Percentiles rank a stretch among this genome's conserved stretches.
Evolutionary conservation across 176 grass and related monocot species (phyloP).

Genomic region (Triticum turgidum): DNA sequence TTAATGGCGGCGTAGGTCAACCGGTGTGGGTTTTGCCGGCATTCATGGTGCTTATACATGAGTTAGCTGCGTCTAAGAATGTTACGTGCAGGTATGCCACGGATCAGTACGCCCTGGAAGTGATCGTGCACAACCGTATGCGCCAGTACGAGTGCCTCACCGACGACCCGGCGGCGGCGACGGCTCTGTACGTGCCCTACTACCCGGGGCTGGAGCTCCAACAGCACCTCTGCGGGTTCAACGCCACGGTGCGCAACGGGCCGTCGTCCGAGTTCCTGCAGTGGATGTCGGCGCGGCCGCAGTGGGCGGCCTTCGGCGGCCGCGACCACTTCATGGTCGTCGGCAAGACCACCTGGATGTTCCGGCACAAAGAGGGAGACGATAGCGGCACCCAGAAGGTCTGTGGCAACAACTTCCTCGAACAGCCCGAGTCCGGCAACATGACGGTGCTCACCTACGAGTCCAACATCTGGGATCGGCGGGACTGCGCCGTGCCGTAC

Average conservation of each 20-base stretch:
- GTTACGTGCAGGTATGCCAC: slow-evolving; percentile 51
- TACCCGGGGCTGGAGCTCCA: slow-evolving; percentile 64
- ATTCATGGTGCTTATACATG: neutral
- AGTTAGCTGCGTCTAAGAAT: neutral
- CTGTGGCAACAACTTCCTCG: slow-evolving; percentile 62
- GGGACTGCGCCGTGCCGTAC: slow-evolving; percentile 62
- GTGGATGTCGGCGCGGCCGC: slow-evolving; percentile 53
- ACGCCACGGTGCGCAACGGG: slow-evolving; percentile 38
- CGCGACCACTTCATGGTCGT: slow-evolving; percentile 65
- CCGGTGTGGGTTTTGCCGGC: neutral
- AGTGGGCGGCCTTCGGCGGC: slow-evolving; percentile 45
- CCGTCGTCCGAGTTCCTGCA: slow-evolving; percentile 34
- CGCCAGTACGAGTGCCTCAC: slow-evolving; percentile 66
- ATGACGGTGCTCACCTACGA: slow-evolving; percentile 60
- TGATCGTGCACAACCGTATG: slow-evolving; percentile 76
- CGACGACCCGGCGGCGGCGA: slow-evolving; percentile 31
- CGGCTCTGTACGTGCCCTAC: slow-evolving; percentile 61
- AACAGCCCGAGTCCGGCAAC: slow-evolving; percentile 39
- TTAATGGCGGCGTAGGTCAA: neutral
- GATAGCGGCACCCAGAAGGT: neutral
- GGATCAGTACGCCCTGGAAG: slow-evolving; percentile 67
- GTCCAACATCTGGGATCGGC: slow-evolving; percentile 38
- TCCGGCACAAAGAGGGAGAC: slow-evolving; percentile 26
- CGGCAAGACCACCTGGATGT: slow-evolving; percentile 59
- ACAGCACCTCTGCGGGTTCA: slow-evolving; percentile 51